These are phyloP conservation scores for Kwoniella newhampshirensis DNA, from an alignment of 768 basidiomycete species.

Conservation along the genomic window DNA sequence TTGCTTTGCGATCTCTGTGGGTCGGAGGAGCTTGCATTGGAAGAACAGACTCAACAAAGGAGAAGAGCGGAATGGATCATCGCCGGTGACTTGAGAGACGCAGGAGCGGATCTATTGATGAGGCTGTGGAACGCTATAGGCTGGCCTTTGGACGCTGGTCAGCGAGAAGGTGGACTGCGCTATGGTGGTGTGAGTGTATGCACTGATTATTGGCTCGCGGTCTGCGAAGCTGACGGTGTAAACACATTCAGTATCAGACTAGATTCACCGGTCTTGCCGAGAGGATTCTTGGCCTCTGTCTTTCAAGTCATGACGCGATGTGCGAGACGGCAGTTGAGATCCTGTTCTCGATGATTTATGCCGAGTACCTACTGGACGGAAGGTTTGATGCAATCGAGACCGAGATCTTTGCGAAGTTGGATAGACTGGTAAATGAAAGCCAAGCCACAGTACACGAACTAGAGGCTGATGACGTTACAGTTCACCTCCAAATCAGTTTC, in stretches of 20 bases:
- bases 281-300: slow-evolving; percentile 82
- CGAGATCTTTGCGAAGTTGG: slow-evolving; percentile 85
- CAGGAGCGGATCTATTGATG: slow-evolving; percentile 76
- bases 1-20: slow-evolving; percentile 82
- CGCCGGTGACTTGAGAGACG: slow-evolving; percentile 91
- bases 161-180: slow-evolving; percentile 54
- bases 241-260: slow-evolving; percentile 65
- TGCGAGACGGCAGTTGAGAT: slow-evolving; percentile 88
- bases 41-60: slow-evolving; percentile 96
- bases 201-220: slow-evolving; percentile 1
- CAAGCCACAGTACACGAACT: no score
- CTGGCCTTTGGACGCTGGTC: slow-evolving; percentile 58
- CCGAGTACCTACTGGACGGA: slow-evolving; percentile 78
- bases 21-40: slow-evolving; percentile 87
- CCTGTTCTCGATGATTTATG: slow-evolving; percentile 84
- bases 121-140: slow-evolving; percentile 83
- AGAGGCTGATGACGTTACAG: no score
- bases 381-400: slow-evolving; percentile 88
- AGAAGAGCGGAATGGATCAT: slow-evolving; percentile 92
- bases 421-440: slow-evolving; percentile 81
- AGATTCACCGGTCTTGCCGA: slow-evolving; percentile 81
- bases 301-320: slow-evolving; percentile 91
- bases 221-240: slow-evolving; percentile 14
- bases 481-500: slow-evolving; percentile 25
- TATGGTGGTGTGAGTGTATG: slow-evolving; percentile 63